Base-by-base conservation (phyloP, 2,329 filamentous ascomycete species). In the Botrytis deweyae region DNA sequence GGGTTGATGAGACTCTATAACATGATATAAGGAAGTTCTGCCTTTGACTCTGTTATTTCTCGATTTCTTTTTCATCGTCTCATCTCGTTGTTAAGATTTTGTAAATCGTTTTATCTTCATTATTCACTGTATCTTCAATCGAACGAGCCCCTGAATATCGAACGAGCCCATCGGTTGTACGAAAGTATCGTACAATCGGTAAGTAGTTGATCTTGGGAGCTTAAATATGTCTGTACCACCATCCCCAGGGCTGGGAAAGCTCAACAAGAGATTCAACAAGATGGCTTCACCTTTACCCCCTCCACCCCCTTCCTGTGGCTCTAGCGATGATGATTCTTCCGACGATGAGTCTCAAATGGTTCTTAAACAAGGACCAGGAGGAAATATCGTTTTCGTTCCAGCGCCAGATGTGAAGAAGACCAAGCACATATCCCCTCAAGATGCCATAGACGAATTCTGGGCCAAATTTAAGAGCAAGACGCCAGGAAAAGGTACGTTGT, bases 361-460 rank as follows among this genome's bases (percentile, higher is more conserved):
- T 29, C 20, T 42, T 6, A 62, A 40, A 40, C 40, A 59, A 29
- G 71, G 63, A 4, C 63, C 55, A 25, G 71, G 71, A 72, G 71
- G 71, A n/a, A 72, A 72, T 0, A 62, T 72, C 4, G 55, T 69
- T 22, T 40, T 70, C 8, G 72, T 73, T 18, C 33, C 72, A n/a
- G 58, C 72, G 38, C 29, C 49, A 18, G 58, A 76, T 22, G 38
- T 74, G 14, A 77, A 76, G 66, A 79, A 78, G 66, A 83, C 82
- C 71, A 88, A 86, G 78, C 86, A 87, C 73, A 86, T 88, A 78
- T 83, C 89, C 12, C 91, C 92, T 0, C 92, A 95, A 80, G 86
- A 89, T 74, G 86, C 85, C 40, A 88, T 95, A 73, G 88, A 93
- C 77, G 88, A 91, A 75, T 94, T 94, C 80, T 95, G 92, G 92